Percentiles rank a stretch among this genome's conserved stretches.
Evolutionary conservation across 2,329 filamentous ascomycete species (phyloP).

Genomic region (Orbilia quercus): DNA sequence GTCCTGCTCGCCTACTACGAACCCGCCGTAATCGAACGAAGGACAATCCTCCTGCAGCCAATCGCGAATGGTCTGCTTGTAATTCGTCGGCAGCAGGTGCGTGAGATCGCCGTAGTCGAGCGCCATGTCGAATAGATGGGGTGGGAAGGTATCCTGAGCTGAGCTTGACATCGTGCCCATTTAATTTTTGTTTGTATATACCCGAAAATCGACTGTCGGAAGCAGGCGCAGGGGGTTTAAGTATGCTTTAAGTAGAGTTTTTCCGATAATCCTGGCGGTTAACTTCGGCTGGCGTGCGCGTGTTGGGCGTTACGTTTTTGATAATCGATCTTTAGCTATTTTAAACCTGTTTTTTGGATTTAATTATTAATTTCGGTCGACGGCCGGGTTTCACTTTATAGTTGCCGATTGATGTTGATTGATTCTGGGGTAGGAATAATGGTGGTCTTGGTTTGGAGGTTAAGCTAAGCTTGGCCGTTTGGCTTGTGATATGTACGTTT

Average conservation of each 20-base stretch:
- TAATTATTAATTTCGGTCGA: constrained; percentile 19
- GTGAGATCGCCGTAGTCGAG: constrained; percentile 71
- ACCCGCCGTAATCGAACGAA: constrained; percentile 95
- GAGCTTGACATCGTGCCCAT: constrained; percentile 46
- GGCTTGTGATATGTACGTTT: too few species aligned
- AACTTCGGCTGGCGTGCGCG: constrained; percentile 54
- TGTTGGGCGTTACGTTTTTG: constrained; percentile 24
- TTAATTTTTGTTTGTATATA: not conserved
- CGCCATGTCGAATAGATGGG: constrained; percentile 65
- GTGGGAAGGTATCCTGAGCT: constrained; percentile 20
- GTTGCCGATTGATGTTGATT: too few species aligned
- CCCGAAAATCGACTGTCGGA: too few species aligned
- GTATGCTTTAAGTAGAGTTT: constrained; percentile 1
- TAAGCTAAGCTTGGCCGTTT: constrained; percentile 13
- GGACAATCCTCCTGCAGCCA: constrained; percentile 98
- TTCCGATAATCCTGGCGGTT: constrained; percentile 47
- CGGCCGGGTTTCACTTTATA: constrained; percentile 2
- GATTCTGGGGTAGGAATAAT: not conserved
- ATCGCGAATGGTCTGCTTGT: constrained; percentile 79
- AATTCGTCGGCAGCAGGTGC: constrained; percentile 84
- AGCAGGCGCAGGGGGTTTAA: not conserved
- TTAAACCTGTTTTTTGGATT: not conserved
- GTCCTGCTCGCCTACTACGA: constrained; percentile 82
- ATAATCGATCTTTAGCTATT: constrained; percentile 4
- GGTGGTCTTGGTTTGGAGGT: not conserved